Percentiles rank a stretch among this genome's conserved stretches.
Evolutionary conservation across 1,139 yeast genomes (phyloP).

Genomic region (Candida neerlandica): DNA sequence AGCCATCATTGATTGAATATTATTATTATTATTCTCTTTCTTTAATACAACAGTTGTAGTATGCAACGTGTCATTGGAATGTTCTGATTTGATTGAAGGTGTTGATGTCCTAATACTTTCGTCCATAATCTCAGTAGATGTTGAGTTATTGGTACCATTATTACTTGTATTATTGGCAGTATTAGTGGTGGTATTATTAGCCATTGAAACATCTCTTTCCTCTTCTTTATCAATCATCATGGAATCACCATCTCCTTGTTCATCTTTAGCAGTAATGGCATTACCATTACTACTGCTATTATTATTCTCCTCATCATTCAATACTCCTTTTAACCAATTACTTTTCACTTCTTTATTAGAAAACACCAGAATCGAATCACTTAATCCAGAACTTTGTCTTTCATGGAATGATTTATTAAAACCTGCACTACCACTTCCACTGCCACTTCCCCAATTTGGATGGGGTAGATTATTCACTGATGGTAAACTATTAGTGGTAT

Average conservation of each 20-base stretch:
- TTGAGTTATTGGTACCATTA: constrained; percentile 1
- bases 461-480: constrained; percentile 11
- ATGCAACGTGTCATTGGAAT: constrained; percentile 6
- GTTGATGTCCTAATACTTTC: constrained; percentile 1
- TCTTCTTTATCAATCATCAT: constrained; percentile 9
- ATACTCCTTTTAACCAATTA: constrained; percentile 20
- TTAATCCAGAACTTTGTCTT: constrained; percentile 5
- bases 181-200: background rate
- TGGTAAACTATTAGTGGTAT: constrained; percentile 10
- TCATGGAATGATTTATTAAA: constrained; percentile 2
- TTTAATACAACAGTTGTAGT: background rate
- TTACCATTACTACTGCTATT: too few species aligned
- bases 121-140: background rate
- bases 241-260: constrained; percentile 3
- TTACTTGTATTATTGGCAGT: background rate
- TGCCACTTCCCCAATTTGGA: constrained; percentile 6
- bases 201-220: background rate
- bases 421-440: background rate
- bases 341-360: constrained; percentile 9
- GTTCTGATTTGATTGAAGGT: constrained; percentile 3
- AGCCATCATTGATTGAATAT: background rate
- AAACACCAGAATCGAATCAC: constrained; percentile 7
- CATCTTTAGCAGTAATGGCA: too few species aligned
- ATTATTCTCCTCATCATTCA: constrained; percentile 15
- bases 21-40: background rate